Percentiles rank a stretch among this genome's conserved stretches.
phyloP scores from a whole-genome alignment of 352 stramenopile species.

The Blastocystis sp. region DNA sequence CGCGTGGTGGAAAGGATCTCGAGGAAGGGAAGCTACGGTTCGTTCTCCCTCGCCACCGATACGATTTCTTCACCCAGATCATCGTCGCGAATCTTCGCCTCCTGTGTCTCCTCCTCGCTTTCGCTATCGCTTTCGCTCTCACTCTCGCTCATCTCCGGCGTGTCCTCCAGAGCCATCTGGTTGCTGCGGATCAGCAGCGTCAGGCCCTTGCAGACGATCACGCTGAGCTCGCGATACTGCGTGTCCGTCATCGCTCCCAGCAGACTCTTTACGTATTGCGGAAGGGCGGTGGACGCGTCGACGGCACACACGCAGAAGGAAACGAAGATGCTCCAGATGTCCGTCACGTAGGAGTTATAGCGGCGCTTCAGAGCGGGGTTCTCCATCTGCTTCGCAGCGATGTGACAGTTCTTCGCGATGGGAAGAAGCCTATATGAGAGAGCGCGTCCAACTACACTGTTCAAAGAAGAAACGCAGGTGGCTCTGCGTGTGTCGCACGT shows the following conservation, averaged over 20 bases:
- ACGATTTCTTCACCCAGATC: background rate
- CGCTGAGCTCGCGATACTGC: background rate
- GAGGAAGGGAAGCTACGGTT: slow-evolving; percentile 29
- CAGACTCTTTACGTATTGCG: background rate
- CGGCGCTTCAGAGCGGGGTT: background rate
- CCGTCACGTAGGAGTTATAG: background rate
- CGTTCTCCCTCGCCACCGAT: background rate
- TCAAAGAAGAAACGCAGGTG: slow-evolving; percentile 14
- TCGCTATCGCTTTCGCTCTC: background rate
- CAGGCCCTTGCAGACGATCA: slow-evolving; percentile 25
- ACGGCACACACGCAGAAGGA: slow-evolving; percentile 21
- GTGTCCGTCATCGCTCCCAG: slow-evolving; percentile 39
- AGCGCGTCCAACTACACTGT: background rate
- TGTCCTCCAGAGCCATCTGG: background rate
- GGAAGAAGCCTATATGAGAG: slow-evolving; percentile 18
- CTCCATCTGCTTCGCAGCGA: background rate
- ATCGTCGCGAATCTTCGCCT: background rate
- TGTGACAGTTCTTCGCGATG: slow-evolving; percentile 27
- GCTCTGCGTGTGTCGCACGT: background rate
- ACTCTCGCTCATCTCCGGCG: background rate
- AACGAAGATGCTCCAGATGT: slow-evolving; percentile 26
- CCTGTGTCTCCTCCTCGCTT: background rate
- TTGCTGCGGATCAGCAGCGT: slow-evolving; percentile 37
- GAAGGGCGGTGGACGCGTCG: background rate
- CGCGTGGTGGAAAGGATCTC: background rate